phyloP scores from a whole-genome alignment of 352 stramenopile species.

The Pythium pyrilobum region DNA sequence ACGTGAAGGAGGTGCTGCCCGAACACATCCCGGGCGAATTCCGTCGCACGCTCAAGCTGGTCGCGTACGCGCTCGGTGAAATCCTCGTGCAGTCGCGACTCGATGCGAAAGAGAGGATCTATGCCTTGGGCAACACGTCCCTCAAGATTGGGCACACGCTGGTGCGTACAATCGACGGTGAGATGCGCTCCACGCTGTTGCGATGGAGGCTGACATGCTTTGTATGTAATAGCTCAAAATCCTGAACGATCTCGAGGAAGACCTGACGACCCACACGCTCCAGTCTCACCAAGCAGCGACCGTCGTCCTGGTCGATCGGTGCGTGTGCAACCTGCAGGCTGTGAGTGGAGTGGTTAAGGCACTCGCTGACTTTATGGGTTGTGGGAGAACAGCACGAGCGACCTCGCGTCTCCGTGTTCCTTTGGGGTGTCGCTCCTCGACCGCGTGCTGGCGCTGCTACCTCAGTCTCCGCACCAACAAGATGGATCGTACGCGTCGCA shows the following conservation, averaged over 20 bases:
- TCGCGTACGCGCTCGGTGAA: constrained; percentile 60
- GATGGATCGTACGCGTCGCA: not conserved
- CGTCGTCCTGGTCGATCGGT: constrained; percentile 69
- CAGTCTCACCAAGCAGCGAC: constrained; percentile 44
- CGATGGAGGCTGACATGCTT: not conserved
- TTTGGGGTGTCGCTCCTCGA: constrained; percentile 69
- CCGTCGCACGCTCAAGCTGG: constrained; percentile 52
- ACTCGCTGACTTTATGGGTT: not conserved
- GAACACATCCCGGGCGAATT: constrained; percentile 64
- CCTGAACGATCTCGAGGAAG: constrained; percentile 51
- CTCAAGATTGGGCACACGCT: constrained; percentile 80
- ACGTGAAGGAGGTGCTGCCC: constrained; percentile 61
- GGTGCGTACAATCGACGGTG: constrained; percentile 8
- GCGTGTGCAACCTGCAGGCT: not conserved
- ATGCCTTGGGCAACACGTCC: constrained; percentile 58
- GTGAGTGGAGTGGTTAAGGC: not conserved
- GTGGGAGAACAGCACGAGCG: constrained; percentile 57
- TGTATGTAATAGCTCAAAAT: constrained; percentile 34
- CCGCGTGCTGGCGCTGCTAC: constrained; percentile 54
- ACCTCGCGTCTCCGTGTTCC: constrained; percentile 55
- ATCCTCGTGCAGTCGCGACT: constrained; percentile 41
- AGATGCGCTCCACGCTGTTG: not conserved
- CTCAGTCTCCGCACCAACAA: constrained; percentile 32
- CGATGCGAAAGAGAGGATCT: constrained; percentile 68
- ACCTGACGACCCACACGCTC: constrained; percentile 26